These are phyloP conservation scores for Pseudopithomyces maydicus DNA, from an alignment of 2,329 filamentous ascomycete species.

Conservation along the genomic window DNA sequence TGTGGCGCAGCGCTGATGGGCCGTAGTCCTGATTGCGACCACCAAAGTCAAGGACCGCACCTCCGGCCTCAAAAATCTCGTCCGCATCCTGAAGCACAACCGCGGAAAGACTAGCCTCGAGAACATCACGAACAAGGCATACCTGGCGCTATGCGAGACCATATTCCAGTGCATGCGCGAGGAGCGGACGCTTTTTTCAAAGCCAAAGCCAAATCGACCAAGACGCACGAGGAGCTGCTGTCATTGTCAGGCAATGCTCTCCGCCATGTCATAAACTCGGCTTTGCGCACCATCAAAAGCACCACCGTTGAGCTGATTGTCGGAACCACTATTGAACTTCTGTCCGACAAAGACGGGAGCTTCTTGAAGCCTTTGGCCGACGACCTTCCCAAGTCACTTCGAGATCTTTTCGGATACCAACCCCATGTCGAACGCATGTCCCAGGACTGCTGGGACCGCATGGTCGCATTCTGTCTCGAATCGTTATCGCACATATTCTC, in stretches of 20 bases:
- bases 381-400: constrained; percentile 79
- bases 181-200: constrained; percentile 68
- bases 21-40: constrained; percentile 36
- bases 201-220: constrained; percentile 50
- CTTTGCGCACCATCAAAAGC: constrained; percentile 68
- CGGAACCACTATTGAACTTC: constrained; percentile 78
- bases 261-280: constrained; percentile 72
- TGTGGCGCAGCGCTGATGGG: constrained; percentile 15
- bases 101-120: constrained; percentile 49
- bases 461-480: constrained; percentile 73
- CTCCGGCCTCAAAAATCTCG: constrained; percentile 60
- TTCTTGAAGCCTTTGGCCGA: constrained; percentile 72
- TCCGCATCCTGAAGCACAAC: constrained; percentile 61
- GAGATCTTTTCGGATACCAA: constrained; percentile 70
- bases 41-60: constrained; percentile 49
- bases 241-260: constrained; percentile 72
- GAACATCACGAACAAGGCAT: constrained; percentile 73
- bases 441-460: constrained; percentile 68
- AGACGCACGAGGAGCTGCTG: constrained; percentile 57
- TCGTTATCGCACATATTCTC: constrained; percentile 54
- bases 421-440: constrained; percentile 82
- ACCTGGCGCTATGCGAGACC: constrained; percentile 78
- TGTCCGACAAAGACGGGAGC: constrained; percentile 65
- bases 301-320: constrained; percentile 81
- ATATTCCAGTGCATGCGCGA: constrained; percentile 71